Evolutionary conservation across 495 filamentous ascomycete genomes (phyloP), one percentile per base, ranked within the genome.

Genomic region (Annulohypoxylon moriforme): DNA sequence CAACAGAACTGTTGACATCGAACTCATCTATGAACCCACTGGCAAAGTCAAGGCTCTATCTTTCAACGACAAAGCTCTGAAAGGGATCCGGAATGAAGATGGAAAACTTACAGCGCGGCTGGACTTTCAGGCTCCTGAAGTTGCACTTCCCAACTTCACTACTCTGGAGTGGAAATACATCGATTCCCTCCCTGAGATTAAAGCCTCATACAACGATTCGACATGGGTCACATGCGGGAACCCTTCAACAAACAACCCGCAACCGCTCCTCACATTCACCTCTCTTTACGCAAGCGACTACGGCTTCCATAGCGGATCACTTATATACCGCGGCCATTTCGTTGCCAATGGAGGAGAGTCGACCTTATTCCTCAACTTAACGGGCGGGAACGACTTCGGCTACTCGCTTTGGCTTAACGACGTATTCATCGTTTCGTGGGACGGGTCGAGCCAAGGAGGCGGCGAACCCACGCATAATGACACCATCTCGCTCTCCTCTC

Each of bases 251-350:
- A 85, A 87, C 66, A 92, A 92, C 76, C 78, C 79, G 18, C 69
- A 77, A 7, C 70, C 81, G 22, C 81, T 91, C 4, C 79, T 79
- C 3, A 94, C 93, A 0, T 88, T 90, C 0, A 87, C 79, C 0
- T 90, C 86, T 1, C 84, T 94, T 5, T 92, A 90, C 73, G 83
- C 84, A 0, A 87, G 84, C 57, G 93, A 94, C 78, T 94, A 94
- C 74, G 90, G 91, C 34, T 94, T 89, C 80, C 82, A 92, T 75
- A 86, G 86, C 0, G 92, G 92, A 36, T 84, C 83, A 11, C 79
- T 93, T 0, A 69, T 94, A 52, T 94, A 87, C 78, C 85, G 92
- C 4, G 92, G 91, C 22, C 85, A 89, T 71, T 94, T 96, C 73
- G 82, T 78, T 3, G 88, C 91, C 10, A 89, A 78, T 1, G 91